phyloP scores from a whole-genome alignment of 805 yeast genomes.

The Lachancea sp. region DNA sequence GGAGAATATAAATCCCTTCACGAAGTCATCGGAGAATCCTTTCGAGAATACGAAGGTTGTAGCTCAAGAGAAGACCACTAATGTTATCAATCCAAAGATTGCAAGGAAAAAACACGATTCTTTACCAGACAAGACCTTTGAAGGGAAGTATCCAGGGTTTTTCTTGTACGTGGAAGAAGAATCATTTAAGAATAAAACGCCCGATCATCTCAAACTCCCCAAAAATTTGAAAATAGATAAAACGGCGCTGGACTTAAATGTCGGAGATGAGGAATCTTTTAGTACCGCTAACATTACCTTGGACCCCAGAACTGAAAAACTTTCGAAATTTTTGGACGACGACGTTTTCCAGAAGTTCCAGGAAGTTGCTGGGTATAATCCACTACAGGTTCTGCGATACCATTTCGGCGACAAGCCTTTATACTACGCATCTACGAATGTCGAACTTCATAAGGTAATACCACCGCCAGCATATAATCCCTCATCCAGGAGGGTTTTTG shows the following conservation, averaged over 20 bases:
- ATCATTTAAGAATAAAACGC: conserved; percentile 45
- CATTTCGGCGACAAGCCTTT: conserved; percentile 75
- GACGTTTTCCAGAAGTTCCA: conserved; percentile 74
- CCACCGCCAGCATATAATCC: conserved; percentile 62
- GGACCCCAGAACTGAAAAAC: conserved; percentile 41
- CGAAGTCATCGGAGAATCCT: conserved; percentile 29
- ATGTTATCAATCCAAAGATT: conserved; percentile 23
- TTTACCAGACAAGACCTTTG: conserved; percentile 19
- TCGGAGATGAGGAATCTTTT: conserved; percentile 28
- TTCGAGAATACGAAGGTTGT: conserved; percentile 9
- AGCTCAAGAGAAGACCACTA: conserved; percentile 8
- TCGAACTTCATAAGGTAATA: conserved; percentile 35
- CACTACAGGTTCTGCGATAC: conserved; percentile 81
- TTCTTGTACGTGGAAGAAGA: conserved; percentile 72
- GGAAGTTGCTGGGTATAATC: conserved; percentile 69
- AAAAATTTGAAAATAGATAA: conserved; percentile 49
- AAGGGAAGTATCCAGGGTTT: conserved; percentile 49
- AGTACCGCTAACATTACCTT: conserved; percentile 26
- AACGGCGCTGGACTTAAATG: conserved; percentile 41
- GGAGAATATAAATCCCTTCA: conserved; percentile 30
- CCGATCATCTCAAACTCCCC: conserved; percentile 43
- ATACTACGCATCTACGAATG: conserved; percentile 49
- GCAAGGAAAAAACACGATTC: conserved; percentile 30
- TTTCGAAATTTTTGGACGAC: conserved; percentile 60
- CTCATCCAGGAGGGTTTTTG: conserved; percentile 57